phyloP scores from a whole-genome alignment of 2,329 filamentous ascomycete species.

The Alternaria ethzedia region DNA sequence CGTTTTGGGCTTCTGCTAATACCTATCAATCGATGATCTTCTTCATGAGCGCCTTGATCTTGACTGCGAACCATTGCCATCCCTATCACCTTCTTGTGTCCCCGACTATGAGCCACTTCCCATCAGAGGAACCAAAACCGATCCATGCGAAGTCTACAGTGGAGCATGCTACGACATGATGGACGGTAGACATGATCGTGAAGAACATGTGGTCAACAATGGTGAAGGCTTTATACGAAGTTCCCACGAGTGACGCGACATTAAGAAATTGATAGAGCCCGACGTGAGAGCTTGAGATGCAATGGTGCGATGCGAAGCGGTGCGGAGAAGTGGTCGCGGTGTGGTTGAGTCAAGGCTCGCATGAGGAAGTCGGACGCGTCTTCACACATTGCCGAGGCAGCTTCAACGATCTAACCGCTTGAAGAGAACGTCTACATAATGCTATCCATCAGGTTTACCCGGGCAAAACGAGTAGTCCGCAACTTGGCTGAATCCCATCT shows the following conservation, averaged over 20 bases:
- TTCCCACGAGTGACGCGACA: not conserved
- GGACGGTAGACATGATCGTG: not conserved
- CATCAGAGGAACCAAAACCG: fast-evolving
- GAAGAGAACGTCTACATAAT: not conserved
- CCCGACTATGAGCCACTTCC: not conserved
- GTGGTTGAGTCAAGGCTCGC: not conserved
- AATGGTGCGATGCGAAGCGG: not conserved
- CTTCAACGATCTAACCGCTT: not conserved
- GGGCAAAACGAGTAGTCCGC: not conserved
- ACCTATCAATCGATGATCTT: not conserved
- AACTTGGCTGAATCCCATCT: too few species aligned
- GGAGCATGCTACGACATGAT: not conserved
- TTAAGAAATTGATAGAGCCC: not conserved
- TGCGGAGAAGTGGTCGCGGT: not conserved
- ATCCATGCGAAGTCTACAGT: not conserved
- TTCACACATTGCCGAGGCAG: not conserved
- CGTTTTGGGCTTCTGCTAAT: not conserved
- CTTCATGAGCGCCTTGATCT: not conserved
- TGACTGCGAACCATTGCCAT: not conserved
- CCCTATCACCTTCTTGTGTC: not conserved
- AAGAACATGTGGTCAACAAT: not conserved
- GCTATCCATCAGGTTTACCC: not conserved
- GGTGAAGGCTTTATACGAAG: not conserved
- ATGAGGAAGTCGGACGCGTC: not conserved
- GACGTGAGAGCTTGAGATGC: not conserved